Conservation (phyloP, 352 stramenopile genomes). For the Pythium biforme region DNA sequence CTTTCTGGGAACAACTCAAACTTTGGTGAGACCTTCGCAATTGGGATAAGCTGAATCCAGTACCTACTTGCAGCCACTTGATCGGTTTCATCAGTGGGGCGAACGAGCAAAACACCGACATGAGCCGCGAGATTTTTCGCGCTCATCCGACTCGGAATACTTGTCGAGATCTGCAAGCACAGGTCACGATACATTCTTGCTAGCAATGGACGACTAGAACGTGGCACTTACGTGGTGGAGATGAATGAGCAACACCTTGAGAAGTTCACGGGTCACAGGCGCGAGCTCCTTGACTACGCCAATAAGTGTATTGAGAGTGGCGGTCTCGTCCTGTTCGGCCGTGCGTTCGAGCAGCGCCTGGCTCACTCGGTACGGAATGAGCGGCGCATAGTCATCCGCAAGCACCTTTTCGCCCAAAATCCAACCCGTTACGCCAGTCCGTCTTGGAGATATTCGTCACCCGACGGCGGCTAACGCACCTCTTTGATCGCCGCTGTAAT, state of each 20-base stretch:
- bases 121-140: conserved; percentile 39
- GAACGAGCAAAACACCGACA: conserved; percentile 42
- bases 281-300: conserved; percentile 39
- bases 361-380: conserved; percentile 41
- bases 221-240: conserved; percentile 37
- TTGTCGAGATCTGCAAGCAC: conserved; percentile 37
- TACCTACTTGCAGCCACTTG: conserved; percentile 36
- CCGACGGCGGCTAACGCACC: conserved; percentile 17
- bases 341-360: conserved; percentile 34
- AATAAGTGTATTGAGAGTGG: conserved; percentile 12
- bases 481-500: conserved; percentile 46
- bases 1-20: conserved; percentile 14
- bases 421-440: too few species aligned
- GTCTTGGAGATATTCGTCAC: background rate
- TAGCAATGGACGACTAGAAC: background rate
- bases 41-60: background rate
- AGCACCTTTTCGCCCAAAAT: conserved; percentile 29
- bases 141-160: conserved; percentile 39
- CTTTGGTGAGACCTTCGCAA: background rate
- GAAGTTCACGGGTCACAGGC: conserved; percentile 38
- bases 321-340: background rate
- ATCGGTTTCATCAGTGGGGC: conserved; percentile 33
- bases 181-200: background rate
- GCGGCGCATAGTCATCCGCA: conserved; percentile 34
- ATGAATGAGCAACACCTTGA: conserved; percentile 51